phyloP scores from a whole-genome alignment of 1,284 basidiomycete genomes.

The Ustilago lituana region DNA sequence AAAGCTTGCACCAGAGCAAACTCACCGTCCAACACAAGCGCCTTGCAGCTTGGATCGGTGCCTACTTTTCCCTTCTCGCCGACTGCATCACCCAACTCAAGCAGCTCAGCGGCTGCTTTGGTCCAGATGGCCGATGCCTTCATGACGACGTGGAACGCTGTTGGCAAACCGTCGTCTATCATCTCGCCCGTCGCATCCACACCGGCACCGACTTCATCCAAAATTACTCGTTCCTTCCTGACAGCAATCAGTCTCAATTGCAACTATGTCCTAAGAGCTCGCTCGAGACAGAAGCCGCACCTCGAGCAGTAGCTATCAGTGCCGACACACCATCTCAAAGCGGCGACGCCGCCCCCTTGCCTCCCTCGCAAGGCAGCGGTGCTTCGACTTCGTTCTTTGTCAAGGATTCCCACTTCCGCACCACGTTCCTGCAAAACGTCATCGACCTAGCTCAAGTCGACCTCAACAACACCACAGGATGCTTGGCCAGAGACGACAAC shows the following conservation, averaged over 20 bases:
- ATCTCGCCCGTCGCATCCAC: slow-evolving; percentile 5
- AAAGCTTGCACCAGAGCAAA: background rate
- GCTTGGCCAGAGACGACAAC: no score
- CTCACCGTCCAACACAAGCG: slow-evolving; percentile 4
- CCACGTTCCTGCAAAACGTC: background rate
- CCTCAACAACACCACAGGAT: no score
- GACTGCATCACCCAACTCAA: background rate
- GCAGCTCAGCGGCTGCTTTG: no score
- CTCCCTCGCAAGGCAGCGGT: background rate
- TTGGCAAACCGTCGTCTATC: slow-evolving; percentile 5
- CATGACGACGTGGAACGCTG: slow-evolving; percentile 4
- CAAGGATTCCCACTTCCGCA: background rate
- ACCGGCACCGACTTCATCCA: slow-evolving; percentile 6
- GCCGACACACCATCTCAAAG: background rate
- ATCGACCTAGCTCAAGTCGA: no score
- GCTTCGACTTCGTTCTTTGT: background rate
- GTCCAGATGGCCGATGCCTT: no score
- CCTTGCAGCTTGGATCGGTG: slow-evolving; percentile 6
- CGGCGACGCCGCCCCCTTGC: background rate
- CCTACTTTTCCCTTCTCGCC: slow-evolving; percentile 1
- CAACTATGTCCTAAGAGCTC: background rate
- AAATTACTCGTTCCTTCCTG: background rate
- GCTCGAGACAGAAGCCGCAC: background rate
- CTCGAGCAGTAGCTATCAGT: background rate
- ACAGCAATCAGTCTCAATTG: background rate